phyloP scores from a whole-genome alignment of 495 filamentous ascomycete genomes.

The Penicillium soppii region DNA sequence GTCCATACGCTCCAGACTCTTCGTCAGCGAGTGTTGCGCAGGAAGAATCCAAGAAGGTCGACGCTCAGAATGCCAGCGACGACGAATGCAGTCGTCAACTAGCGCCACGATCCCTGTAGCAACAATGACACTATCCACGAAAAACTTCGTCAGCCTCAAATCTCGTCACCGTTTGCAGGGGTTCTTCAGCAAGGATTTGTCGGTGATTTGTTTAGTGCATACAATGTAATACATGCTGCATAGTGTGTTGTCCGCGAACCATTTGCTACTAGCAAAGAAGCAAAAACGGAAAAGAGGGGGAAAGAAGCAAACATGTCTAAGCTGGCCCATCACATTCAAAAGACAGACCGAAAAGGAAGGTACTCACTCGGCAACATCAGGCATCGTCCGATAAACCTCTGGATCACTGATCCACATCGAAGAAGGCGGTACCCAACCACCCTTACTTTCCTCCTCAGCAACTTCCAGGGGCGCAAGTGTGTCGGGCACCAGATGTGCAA shows the following conservation, averaged over 20 bases:
- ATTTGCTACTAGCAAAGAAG: neutral
- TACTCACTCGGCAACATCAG: constrained; percentile 93
- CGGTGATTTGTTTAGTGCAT: neutral
- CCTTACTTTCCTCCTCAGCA: constrained; percentile 70
- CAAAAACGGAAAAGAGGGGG: neutral
- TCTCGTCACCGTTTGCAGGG: neutral
- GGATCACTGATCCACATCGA: constrained; percentile 84
- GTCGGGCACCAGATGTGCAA: constrained; percentile 87
- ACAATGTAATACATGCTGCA: neutral
- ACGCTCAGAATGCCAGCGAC: constrained; percentile 70
- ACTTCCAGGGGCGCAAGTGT: constrained; percentile 67
- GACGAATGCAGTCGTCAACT: constrained; percentile 88
- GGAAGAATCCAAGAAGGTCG: constrained; percentile 53
- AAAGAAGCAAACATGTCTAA: constrained; percentile 1
- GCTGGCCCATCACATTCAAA: neutral
- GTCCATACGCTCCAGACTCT: constrained; percentile 63
- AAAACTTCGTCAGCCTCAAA: constrained; percentile 25
- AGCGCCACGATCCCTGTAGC: constrained; percentile 87
- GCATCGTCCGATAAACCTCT: constrained; percentile 60
- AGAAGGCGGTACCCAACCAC: constrained; percentile 89
- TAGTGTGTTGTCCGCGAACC: constrained; percentile 2
- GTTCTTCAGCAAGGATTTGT: neutral
- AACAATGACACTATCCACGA: constrained; percentile 68
- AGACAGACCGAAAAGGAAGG: neutral
- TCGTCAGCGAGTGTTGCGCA: constrained; percentile 57